Base-by-base conservation (phyloP, 2,329 filamentous ascomycete species). In the Trichoderma cornu-damae region DNA sequence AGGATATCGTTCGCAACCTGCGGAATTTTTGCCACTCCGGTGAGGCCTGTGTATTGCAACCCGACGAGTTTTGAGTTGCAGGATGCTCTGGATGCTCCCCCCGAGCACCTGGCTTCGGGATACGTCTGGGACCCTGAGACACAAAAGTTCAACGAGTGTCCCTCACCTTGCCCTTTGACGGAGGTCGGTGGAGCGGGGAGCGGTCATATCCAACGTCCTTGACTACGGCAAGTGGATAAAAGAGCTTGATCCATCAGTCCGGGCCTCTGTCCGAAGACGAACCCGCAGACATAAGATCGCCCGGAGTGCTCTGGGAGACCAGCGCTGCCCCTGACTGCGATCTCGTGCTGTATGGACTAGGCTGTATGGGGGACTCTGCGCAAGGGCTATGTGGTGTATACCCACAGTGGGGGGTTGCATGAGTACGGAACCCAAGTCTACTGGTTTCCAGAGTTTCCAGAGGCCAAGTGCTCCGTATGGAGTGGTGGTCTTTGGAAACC, bases 211-310 rank as follows among this genome's bases (percentile, higher is more conserved):
- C 20, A 79, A 72, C 46, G 77, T 77, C 1, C 52, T 70, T 6
- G 80, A 83, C 67, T 82, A 80, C 63, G 65, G 72, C 1, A 75
- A 74, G 62, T 85, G 80, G 81, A 61, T 82, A 2, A 68, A n/a
- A 70, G 24, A 77, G 75, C 18, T 67, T 82, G 22, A 66, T 84
- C 22, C 64, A 71, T 9, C 37, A 65, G 46, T 38, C 58, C 0
- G 49, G 40, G 3, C 66, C 67, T 6, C 62, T 71, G 9, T 67
- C 67, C 2, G 34, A 60, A 6, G 60, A 34, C 0, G 63, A 62
- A 1, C 69, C 70, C 49, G 16, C 54, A 2, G 68, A 71, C n/a
- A 65, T 74, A 7, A 64, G 65, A 26, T 65, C 42, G 2, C 66
- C 71, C 9, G 57, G 69, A 2, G 57, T 70, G 9, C 66, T 80